phyloP scores from a whole-genome alignment of 2,329 filamentous ascomycete species.

The Venturia oleaginea region DNA sequence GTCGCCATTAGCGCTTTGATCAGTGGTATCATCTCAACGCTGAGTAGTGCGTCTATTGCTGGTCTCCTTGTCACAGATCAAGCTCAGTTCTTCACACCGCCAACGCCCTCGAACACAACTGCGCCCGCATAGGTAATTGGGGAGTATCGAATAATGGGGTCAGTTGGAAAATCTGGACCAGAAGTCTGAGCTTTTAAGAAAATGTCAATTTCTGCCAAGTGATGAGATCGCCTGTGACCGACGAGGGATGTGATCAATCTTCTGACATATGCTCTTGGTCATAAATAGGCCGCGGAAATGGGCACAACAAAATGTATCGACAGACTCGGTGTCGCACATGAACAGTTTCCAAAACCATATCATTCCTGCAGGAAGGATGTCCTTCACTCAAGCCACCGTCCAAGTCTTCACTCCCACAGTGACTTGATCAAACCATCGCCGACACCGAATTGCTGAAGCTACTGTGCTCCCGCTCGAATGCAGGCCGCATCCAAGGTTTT shows the following conservation, averaged over 20 bases:
- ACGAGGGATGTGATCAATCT: too few relatives aligned
- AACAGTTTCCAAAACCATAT: neutral
- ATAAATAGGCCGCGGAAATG: too few relatives aligned
- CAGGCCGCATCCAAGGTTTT: too few relatives aligned
- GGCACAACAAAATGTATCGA: neutral
- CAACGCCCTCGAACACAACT: neutral
- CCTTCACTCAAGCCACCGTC: neutral
- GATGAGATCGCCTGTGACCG: neutral
- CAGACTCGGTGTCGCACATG: neutral
- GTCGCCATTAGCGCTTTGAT: constrained; percentile 70
- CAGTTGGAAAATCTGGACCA: neutral
- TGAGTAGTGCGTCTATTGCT: constrained; percentile 70
- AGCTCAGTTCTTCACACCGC: neutral
- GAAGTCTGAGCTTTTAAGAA: neutral
- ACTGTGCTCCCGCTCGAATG: too few relatives aligned
- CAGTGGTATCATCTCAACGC: constrained; percentile 67
- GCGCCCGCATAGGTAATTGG: neutral
- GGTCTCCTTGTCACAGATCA: constrained; percentile 57
- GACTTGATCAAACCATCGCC: too few relatives aligned
- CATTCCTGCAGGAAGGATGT: neutral
- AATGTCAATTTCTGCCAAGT: neutral
- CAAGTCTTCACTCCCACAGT: neutral
- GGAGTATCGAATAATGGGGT: neutral
- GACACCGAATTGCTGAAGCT: too few relatives aligned
- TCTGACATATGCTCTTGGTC: too few relatives aligned